Evolutionary conservation across 305 asterid genomes (phyloP), one percentile per base, ranked within the genome.

Genomic region (Fraxinus velutina): DNA sequence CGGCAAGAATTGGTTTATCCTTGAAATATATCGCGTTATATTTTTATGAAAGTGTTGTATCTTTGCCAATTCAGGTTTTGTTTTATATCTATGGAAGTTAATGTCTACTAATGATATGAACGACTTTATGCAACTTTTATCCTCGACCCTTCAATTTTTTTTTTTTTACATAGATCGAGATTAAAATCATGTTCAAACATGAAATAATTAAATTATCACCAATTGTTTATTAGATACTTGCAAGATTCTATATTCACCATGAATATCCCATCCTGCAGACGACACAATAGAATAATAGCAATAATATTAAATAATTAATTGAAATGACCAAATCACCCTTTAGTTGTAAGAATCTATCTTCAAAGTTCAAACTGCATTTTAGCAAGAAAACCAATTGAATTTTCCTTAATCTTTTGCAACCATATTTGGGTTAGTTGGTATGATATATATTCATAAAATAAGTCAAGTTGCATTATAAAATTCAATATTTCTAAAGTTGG

Each of bases 181-280:
- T 3, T 15, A 15, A 15, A 50, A 15, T 50, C 19, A 4, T 44
- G 15, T 50, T n/a, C 71, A 50, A 22, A 9, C 27, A 27, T 29
- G 37, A 76, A 76, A 24, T 13, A 7, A 50, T 47, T 15, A 47
- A 47, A 47, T n/a, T 24, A 47, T 5, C 30, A 27, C 32, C n/a
- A 77, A 73, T 84, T 42, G 50, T 80, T 80, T 84, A 77, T 72
- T 60, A 78, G 77, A 84, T 80, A 73, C 81, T 70, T 76, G 84
- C 81, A 71, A 80, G 84, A 84, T 77, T 76, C 82, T n/a, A 74
- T 78, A 36, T 29, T 24, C 68, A 15, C 55, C 42, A 74, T 17
- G 76, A 78, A 79, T 73, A 82, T 77, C 78, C 71, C 71, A 60
- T 22, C 42, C 15, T 22, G 13, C 9, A 15, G 22, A 71, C 2